These are phyloP conservation scores for Allium cepa DNA, from an alignment of 106 monocot species.

Conservation along the genomic window DNA sequence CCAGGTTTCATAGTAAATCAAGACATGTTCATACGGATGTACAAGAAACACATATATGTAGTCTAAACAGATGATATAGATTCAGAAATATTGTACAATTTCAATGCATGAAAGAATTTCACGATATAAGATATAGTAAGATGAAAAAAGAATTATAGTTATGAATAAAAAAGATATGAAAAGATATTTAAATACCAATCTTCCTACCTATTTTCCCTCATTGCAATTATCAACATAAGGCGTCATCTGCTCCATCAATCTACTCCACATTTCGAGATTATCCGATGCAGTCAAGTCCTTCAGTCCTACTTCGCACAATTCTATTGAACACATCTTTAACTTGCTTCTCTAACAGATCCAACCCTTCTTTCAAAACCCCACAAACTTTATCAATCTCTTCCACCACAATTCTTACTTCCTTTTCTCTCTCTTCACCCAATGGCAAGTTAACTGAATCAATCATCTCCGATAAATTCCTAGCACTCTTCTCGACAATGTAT, in stretches of 20 bases:
- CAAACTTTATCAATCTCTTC: slow-evolving; percentile 24
- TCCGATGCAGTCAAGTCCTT: slow-evolving; percentile 31
- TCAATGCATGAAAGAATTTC: no score
- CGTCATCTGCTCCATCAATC: background rate
- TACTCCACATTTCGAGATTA: background rate
- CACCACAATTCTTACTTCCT: slow-evolving; percentile 25
- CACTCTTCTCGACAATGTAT: slow-evolving; percentile 36
- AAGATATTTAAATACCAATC: no score
- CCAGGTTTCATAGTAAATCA: no score
- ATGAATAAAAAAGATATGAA: no score
- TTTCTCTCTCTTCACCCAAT: slow-evolving; percentile 24
- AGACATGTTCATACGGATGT: no score
- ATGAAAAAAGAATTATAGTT: no score
- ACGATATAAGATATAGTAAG: no score
- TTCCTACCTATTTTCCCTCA: no score
- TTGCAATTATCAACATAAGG: no score
- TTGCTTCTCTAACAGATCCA: slow-evolving; percentile 45
- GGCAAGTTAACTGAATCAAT: slow-evolving; percentile 9
- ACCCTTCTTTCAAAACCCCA: slow-evolving; percentile 29
- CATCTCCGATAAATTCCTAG: slow-evolving; percentile 32
- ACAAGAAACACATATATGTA: no score
- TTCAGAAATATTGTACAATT: no score
- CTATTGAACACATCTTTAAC: slow-evolving; percentile 57
- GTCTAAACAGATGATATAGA: no score
- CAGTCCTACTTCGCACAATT: slow-evolving; percentile 38